Base-by-base conservation (phyloP, 2,329 filamentous ascomycete species). In the Myriosclerotinia curreyana region DNA sequence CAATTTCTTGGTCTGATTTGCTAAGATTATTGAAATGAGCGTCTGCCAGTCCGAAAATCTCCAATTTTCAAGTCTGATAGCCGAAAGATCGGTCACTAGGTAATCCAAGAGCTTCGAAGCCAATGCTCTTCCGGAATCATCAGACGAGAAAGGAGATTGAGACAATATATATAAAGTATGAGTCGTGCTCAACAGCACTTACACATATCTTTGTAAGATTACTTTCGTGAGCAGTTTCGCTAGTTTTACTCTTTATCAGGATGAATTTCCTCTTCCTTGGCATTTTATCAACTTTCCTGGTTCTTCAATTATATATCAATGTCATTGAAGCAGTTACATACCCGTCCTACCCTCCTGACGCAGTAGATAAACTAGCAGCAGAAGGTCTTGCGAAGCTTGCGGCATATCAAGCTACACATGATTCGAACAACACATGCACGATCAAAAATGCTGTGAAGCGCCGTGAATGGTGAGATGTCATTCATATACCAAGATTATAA, bases 381-480 rank as follows among this genome's bases (percentile, higher is more conserved):
- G 55, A 71, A 42, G 74, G 72, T 9, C 65, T 75, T 6, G 60
- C 69, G 15, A 77, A 75, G 31, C 66, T 77, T n/a, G 73, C 70
- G 5, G 50, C 70, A 22, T 71, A 76, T 53, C 64, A 72, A 31
- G 59, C 62, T 0, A 42, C 50, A 40, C 11, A 61, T 22, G 8
- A 64, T 34, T 38, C 62, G 25, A 46, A 66, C 3, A 62, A 55
- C 40, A 71, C 68, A 31, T 79, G 76, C 68, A 77, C 74, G 0
- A 60, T 77, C 2, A 63, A 74, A 6, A 80, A 76, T 59, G 76
- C 76, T 0, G 69, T 72, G 3, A 70, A 78, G 12, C 74, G 79
- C 46, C 71, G 72, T 60, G 79, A 81, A 73, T 81, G 79, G 79
- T 78, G 64, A 48, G 46, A 14, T 28, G 4, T 8, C 15, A 51